Percentiles rank a stretch among this genome's conserved stretches.
Conservation (phyloP, 495 filamentous ascomycete species). For the Neurospora intermedia region DNA sequence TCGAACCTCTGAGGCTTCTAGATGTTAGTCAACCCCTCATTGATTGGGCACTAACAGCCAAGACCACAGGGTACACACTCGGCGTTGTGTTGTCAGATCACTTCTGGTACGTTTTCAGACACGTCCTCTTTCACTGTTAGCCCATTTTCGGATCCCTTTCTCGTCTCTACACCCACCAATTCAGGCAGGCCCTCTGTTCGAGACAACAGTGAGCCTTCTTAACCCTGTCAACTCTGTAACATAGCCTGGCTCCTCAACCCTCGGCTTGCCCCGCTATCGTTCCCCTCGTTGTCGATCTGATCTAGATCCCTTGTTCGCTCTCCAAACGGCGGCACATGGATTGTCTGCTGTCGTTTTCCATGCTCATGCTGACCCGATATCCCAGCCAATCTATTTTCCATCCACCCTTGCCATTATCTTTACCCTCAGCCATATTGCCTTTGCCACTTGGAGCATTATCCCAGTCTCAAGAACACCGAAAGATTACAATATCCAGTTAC, state of each 20-base stretch:
- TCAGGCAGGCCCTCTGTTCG: not conserved
- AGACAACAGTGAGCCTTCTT: not conserved
- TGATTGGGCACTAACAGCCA: not conserved
- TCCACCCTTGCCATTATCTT: not conserved
- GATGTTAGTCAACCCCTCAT: not conserved
- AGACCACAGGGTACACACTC: not conserved
- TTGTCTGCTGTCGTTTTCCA: not conserved
- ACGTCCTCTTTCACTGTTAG: not conserved
- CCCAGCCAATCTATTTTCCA: not conserved
- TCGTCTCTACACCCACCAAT: not conserved
- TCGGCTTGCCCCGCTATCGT: not conserved
- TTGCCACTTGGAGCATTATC: not conserved
- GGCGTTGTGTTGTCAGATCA: not conserved
- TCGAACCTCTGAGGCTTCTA: not conserved
- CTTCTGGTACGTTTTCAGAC: not conserved
- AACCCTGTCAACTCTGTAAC: not conserved
- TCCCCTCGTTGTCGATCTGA: not conserved
- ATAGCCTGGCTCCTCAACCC: not conserved
- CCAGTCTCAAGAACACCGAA: not conserved
- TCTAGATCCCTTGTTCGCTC: not conserved
- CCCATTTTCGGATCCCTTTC: not conserved
- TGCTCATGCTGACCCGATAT: not conserved
- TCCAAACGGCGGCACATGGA: not conserved
- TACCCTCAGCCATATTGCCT: not conserved
- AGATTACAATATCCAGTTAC: not conserved